Base-by-base conservation (phyloP, 768 basidiomycete genomes). In the Aureoboletus auriporus region DNA sequence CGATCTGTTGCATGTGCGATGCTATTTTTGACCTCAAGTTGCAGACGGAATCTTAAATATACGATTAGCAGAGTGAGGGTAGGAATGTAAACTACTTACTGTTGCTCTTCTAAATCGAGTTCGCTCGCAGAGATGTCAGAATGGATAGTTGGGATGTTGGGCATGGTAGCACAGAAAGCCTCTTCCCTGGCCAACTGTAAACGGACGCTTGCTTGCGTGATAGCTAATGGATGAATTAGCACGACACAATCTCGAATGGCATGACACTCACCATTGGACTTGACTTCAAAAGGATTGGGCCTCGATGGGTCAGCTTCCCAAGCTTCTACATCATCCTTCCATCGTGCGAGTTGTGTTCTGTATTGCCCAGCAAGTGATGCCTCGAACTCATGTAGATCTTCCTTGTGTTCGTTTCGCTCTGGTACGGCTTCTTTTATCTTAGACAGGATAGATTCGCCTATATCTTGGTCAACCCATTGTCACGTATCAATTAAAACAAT, bases 61-160 rank as follows among this genome's bases (percentile, higher is more conserved):
- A 40, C 7, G 16, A 33, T 27, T 1, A 17, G 11, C 2, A 26
- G 28, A 14, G 11, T 13, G 8, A 9, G 5, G 13, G 20, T 30
- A 28, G 11, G 27, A n/a, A 3, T 8, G n/a, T 9, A 10, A 6
- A 16, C 8, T 30, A 48, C 59, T n/a, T 23, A 63, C 59, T 60
- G 59, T 40, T 59, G 50, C 1, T 58, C 59, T 29, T 63, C 61
- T 0, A 63, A 31, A n/a, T 61, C 57, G 12, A 55, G 10, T 5
- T 49, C 57, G 7, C 52, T 55, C 6, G 57, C 47, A 2, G 55
- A 51, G 11, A 62, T 47, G 8, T 62, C 49, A 1, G 44, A 13
- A 9, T 53, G 46, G 26, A 41, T 39, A 9, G 34, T 28, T 9
- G 14, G 30, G 30, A 30, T 11, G 30, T 30, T 30, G 30, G 11